Base-by-base conservation (phyloP, 1,139 yeast species). In the Yamadazyma jaroonii region DNA sequence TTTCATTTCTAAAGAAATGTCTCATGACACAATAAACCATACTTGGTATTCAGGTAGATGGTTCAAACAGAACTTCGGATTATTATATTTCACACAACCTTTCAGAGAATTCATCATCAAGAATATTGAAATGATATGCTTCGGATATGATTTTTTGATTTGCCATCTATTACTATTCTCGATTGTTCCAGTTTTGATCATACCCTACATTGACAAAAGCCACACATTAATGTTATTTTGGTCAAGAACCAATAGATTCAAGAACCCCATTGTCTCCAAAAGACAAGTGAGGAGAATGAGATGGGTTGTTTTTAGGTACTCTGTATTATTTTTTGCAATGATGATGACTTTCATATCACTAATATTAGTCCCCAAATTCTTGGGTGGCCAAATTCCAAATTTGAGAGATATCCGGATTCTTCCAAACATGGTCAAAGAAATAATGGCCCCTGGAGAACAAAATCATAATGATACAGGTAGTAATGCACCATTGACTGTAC, bases 1-100 rank as follows among this genome's bases (percentile, higher is more conserved):
- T 1, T 45, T 75, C 1, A 54, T 85, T 11, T 71, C 90, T 0
- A 66, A 83, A 41, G 95, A 87, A 51, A 62, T 76, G 43, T 70
- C 67, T 31, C 76, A 72, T 42, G 81, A 77, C 42, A 61, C 62
- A 27, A 56, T 84, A 2, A 84, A 84, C 50, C 54, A 72, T 21
- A 81, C 90, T 0, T 88, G 96, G 95, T 88, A 96, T 96, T 76
- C 87, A 0, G 96, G 95, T 0, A 72, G 68, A 35, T 87, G 96
- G 96, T 54, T 72, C 29, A 63, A 61, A 9, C 70, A 76, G n/a
- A 78, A 76, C 1, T 60, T 81, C 28, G 86, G 89, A 1, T 72
- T 78, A 74, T 57, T 71, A 29, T 61, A 73, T 1, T 38, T 85
- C 2, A 67, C 82, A 0, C 94, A 85, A 49, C 89, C 92, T 0